Base-by-base conservation (phyloP, 768 basidiomycete genomes). In the Boletus speciosus region DNA sequence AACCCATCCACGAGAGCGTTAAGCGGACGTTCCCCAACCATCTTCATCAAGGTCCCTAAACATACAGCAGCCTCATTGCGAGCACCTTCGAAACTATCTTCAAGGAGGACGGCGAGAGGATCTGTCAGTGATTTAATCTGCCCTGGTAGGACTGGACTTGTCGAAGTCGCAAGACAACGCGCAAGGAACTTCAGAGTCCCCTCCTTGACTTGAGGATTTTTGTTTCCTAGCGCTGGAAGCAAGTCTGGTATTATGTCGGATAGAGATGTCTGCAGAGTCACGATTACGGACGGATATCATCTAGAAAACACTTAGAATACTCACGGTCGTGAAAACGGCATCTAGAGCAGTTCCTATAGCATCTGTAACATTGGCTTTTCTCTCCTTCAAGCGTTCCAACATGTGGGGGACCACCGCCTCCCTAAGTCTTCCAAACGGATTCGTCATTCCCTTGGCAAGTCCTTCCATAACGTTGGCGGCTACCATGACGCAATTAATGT, bases 191-290 rank as follows among this genome's bases (percentile, higher is more conserved):
- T 90, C 60, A 96, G 74, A 0, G 93, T 87, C 6, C 92, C 90
- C 71, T 96, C 93, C 65, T 97, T 96, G 31, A 97, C 90, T 71
- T 97, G 94, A 1, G 97, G 97, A 64, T 98, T 99, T 75, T 98
- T 99, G 51, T 86, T 86, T 59, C 84, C 84, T 16, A 96, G 74
- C 0, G 86, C 81, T 4, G 84, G 78, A 38, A 90, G 77, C 40
- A 96, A 74, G 68, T 98, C 93, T 14, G 92, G 86, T 49, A 92
- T 76, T 40, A 94, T 82, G 56, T 97, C 94, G 27, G 84, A 70
- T 6, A 99, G 73, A 2, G 83, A 80, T 0, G 85, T 85, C 95
- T 98, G 65, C 14, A 52, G 43, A 53, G 44, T 38, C 37, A 48
- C 35, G 41, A 49, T 41, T 52, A 57, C 21, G 38, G 15, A 43